Evolutionary conservation across 768 basidiomycete genomes (phyloP).

Genomic region (Trichaptum fuscoviolaceum): DNA sequence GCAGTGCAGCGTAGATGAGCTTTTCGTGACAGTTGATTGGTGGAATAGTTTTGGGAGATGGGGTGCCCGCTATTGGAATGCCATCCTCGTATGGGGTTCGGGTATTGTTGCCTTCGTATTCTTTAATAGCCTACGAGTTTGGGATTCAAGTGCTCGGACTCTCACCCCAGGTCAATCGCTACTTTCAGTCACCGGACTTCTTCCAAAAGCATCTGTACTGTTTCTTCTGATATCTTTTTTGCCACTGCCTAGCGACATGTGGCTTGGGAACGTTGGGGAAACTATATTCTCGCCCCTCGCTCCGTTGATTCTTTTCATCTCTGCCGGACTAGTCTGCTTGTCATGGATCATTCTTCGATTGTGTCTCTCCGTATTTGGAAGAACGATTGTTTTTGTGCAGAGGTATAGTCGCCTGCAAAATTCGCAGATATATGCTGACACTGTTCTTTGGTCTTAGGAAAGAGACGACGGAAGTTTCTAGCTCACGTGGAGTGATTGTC

Average conservation of each 20-base stretch:
- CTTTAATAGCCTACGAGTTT: constrained; percentile 42
- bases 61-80: constrained; percentile 70
- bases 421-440: not conserved
- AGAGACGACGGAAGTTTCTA: not conserved
- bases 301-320: constrained; percentile 49
- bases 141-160: constrained; percentile 25
- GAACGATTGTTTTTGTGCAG: not conserved
- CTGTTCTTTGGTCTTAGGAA: not conserved
- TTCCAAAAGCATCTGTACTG: constrained; percentile 37
- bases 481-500: not conserved
- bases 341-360: constrained; percentile 49
- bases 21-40: constrained; percentile 66
- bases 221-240: constrained; percentile 46
- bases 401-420: not conserved
- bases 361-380: not conserved
- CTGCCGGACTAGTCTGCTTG: constrained; percentile 58
- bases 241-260: constrained; percentile 49
- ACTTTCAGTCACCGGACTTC: constrained; percentile 33
- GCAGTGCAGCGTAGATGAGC: constrained; percentile 39
- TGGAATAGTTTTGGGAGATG: constrained; percentile 63
- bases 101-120: constrained; percentile 61
- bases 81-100: constrained; percentile 65
- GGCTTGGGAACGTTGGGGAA: constrained; percentile 57
- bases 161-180: constrained; percentile 40
- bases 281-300: constrained; percentile 46